Base-by-base conservation (phyloP, 345 rosid genomes). In the Heritiera littoralis region DNA sequence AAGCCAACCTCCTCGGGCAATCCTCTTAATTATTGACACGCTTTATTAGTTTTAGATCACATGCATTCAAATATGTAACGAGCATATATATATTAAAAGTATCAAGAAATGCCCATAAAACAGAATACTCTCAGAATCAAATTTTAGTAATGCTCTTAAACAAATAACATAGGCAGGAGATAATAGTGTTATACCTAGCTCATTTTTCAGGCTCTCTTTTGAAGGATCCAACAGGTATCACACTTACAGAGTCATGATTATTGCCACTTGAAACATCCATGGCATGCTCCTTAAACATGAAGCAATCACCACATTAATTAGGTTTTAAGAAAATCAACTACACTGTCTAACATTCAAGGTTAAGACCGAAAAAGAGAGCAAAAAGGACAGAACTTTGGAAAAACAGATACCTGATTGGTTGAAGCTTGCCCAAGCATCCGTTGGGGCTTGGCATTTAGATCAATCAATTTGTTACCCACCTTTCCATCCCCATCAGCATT, bases 401-500 rank as follows among this genome's bases (percentile, higher is more conserved):
- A 76, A 60, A 17, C 4, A 30, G 32, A n/a, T 86, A 92, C 95
- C 83, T 88, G 90, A 75, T 85, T 83, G 72, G 68, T 81, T 38
- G 90, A 86, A 82, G 89, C 72, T 78, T 89, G 89, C 49, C 89
- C 93, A 46, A 85, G 86, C 76, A 85, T 72, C 80, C 88, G 85
- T 72, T 84, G 92, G 14, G 97, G 95, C 78, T 90, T 89, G 61
- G 94, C 67, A 74, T 91, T 93, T 14, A 91, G 88, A 87, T 93
- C 97, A 60, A 93, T 87, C 84, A 88, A 86, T 48, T 87, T 87
- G 32, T 86, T 91, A 51, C 85, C 92, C 71, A 77, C 72, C 80
- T 83, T 83, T 55, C 86, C 89, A 86, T 87, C 87, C 70, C 83
- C 77, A 14, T 86, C 84, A 38, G 81, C 79, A 49, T 86, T 84